Evolutionary conservation across 805 yeast species (phyloP).

Genomic region (Wickerhamiella hasegawae): DNA sequence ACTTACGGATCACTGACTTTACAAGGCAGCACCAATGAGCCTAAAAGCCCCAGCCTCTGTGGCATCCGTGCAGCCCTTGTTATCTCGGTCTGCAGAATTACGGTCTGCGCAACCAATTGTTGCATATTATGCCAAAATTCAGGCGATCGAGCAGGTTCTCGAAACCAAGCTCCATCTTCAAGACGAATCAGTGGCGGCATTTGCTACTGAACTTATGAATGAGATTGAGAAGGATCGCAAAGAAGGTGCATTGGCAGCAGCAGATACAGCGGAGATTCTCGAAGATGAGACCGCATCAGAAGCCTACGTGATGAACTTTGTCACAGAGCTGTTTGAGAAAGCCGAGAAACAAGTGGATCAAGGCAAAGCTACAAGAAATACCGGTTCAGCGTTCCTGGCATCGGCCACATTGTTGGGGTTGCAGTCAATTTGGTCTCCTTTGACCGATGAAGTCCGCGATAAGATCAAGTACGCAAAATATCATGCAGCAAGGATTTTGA

Average conservation of each 20-base stretch:
- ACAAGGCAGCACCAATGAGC: conserved; percentile 30
- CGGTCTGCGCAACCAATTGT: conserved; percentile 44
- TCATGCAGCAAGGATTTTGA: conserved; percentile 43
- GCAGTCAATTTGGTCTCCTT: conserved; percentile 24
- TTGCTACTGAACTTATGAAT: conserved; percentile 50
- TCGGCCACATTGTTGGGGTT: conserved; percentile 38
- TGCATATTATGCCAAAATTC: conserved; percentile 54
- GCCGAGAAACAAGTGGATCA: conserved; percentile 33
- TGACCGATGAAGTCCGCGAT: conserved; percentile 22
- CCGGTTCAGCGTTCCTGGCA: conserved; percentile 38
- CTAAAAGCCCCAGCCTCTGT: conserved; percentile 14
- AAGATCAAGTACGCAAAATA: conserved; percentile 47
- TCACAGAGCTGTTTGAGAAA: conserved; percentile 39
- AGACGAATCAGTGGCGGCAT: conserved; percentile 38
- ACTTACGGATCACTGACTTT: no score
- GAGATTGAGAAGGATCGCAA: conserved; percentile 46
- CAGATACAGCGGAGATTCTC: conserved; percentile 31
- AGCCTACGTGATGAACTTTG: conserved; percentile 40
- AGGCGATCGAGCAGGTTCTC: conserved; percentile 61
- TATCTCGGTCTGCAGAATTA: conserved; percentile 40
- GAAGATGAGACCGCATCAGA: conserved; percentile 43
- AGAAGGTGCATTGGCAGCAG: conserved; percentile 24
- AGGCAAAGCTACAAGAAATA: conserved; percentile 28
- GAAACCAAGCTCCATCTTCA: conserved; percentile 40
- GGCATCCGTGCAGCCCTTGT: conserved; percentile 15